Conservation (phyloP, 441 rosid species). For the Capsella rubella region DNA sequence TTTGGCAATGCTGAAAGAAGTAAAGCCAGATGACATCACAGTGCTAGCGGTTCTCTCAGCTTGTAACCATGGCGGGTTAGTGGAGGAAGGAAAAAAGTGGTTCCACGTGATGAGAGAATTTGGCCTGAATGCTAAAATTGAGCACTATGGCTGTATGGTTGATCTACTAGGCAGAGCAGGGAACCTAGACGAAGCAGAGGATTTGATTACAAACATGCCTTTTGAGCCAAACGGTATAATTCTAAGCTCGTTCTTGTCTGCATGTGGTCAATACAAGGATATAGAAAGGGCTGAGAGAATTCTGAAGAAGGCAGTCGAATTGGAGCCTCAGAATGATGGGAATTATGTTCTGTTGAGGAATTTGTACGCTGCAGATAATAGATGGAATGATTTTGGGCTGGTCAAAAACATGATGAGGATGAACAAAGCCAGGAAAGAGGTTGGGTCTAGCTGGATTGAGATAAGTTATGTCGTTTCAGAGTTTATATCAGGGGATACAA, state of each 20-base stretch:
- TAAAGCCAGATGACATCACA: slow-evolving; percentile 60
- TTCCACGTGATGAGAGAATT: slow-evolving; percentile 52
- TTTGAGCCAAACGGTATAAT: slow-evolving; percentile 56
- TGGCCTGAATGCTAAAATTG: slow-evolving; percentile 51
- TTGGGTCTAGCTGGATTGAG: slow-evolving; percentile 62
- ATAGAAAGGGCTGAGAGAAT: slow-evolving; percentile 53
- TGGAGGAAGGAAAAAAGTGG: slow-evolving; percentile 62
- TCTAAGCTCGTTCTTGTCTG: slow-evolving; percentile 59
- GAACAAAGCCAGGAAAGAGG: slow-evolving; percentile 57
- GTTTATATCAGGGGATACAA: slow-evolving; percentile 58
- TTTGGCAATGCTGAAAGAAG: slow-evolving; percentile 48
- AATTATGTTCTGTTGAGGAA: slow-evolving; percentile 59
- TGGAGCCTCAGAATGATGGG: slow-evolving; percentile 57
- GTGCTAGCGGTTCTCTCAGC: slow-evolving; percentile 63
- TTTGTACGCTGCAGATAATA: slow-evolving; percentile 55
- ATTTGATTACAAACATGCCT: slow-evolving; percentile 56
- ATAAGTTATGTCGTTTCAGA: slow-evolving; percentile 51
- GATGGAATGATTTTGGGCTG: slow-evolving; percentile 58
- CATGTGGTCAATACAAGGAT: slow-evolving; percentile 57
- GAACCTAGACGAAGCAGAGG: slow-evolving; percentile 54
- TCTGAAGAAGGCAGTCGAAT: slow-evolving; percentile 40
- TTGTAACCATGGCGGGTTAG: slow-evolving; percentile 64
- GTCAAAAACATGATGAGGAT: slow-evolving; percentile 55
- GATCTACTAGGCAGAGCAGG: slow-evolving; percentile 67
- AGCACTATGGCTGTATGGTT: slow-evolving; percentile 66